These are phyloP conservation scores for Pharus latifolius DNA, from an alignment of 176 grass and related monocot species.

Conservation along the genomic window DNA sequence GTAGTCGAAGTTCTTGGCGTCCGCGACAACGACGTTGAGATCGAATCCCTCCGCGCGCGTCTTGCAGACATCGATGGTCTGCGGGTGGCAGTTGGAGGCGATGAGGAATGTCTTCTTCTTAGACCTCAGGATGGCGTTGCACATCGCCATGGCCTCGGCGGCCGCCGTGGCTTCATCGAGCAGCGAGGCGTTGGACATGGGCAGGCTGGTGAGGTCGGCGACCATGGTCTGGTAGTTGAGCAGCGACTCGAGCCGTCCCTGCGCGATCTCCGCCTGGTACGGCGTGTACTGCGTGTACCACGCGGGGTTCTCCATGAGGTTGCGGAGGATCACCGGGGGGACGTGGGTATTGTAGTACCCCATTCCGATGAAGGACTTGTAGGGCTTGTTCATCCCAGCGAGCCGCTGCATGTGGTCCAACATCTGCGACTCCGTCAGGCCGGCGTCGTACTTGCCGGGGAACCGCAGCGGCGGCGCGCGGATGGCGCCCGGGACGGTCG, in stretches of 20 bases:
- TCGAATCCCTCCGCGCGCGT: conserved; percentile 76
- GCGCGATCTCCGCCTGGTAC: conserved; percentile 99
- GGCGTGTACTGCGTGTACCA: conserved; percentile 99
- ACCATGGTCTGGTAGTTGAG: conserved; percentile 97
- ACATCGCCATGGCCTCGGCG: conserved; percentile 99
- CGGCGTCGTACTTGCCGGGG: conserved; percentile 57
- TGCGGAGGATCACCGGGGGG: conserved; percentile 68
- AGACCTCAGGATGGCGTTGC: conserved; percentile 63
- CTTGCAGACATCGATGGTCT: conserved; percentile 86
- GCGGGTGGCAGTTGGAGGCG: conserved; percentile 89
- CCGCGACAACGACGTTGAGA: conserved; percentile 62
- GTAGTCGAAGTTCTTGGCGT: conserved; percentile 81
- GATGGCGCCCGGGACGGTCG: conserved; percentile 57
- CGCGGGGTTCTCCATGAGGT: conserved; percentile 97
- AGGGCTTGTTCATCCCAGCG: conserved; percentile 65
- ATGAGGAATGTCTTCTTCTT: conserved; percentile 93
- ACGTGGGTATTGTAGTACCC: conserved; percentile 92
- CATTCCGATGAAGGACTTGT: conserved; percentile 98
- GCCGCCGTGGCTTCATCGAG: conserved; percentile 99
- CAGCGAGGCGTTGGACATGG: conserved; percentile 96
- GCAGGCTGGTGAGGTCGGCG: conserved; percentile 81
- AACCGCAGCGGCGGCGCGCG: conserved; percentile 48
- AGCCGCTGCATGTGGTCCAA: conserved; percentile 72
- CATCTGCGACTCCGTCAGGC: conserved; percentile 89
- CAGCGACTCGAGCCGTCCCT: conserved; percentile 92